Conservation (phyloP, 108 stramenopile genomes). For the Conticribra weissflogii region DNA sequence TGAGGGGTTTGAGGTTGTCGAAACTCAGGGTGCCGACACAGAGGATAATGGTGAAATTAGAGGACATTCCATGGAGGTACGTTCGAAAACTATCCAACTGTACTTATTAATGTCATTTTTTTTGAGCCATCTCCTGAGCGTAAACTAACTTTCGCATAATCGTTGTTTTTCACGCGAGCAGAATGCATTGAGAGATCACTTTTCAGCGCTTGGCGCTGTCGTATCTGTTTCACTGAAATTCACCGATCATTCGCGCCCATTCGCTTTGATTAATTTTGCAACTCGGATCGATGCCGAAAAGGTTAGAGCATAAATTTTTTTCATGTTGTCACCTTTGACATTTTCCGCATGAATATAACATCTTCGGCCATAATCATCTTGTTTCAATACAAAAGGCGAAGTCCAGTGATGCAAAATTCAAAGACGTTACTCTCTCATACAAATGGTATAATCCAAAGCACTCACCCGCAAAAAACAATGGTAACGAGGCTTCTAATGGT, state of each 20-base stretch:
- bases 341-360: no score
- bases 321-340: no score
- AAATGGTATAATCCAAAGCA: conserved; percentile 24
- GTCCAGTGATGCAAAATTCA: conserved; percentile 15
- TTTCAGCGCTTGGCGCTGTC: conserved; percentile 22
- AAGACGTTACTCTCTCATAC: conserved; percentile 16
- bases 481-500: not conserved
- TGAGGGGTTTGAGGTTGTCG: conserved; percentile 18
- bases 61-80: not conserved
- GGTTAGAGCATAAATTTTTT: conserved; percentile 5
- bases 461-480: not conserved
- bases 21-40: not conserved
- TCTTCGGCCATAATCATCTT: not conserved
- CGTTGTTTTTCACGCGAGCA: not conserved
- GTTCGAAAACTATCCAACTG: not conserved
- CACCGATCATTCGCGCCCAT: not conserved
- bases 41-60: not conserved
- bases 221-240: conserved; percentile 15
- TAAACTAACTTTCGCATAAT: not conserved
- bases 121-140: not conserved
- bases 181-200: conserved; percentile 26
- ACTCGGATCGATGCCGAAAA: conserved; percentile 32
- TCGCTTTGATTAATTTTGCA: conserved; percentile 24
- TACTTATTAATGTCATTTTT: not conserved
- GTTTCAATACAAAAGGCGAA: conserved; percentile 11